Conservation (phyloP, 2,329 filamentous ascomycete genomes). For the Penicillium palitans region DNA sequence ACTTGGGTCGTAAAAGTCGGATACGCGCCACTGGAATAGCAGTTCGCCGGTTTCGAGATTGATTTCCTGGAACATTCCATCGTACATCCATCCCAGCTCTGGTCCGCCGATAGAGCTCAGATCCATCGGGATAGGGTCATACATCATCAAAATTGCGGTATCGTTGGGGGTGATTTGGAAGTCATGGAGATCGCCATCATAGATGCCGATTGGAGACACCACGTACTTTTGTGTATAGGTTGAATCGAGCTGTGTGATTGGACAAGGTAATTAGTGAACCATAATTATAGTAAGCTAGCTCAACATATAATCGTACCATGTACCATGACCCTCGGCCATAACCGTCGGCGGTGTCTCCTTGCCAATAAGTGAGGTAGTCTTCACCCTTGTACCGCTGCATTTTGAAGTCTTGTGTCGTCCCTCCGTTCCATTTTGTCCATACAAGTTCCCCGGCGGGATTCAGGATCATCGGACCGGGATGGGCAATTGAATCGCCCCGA, state of each 20-base stretch:
- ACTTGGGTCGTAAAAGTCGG: conserved; percentile 39
- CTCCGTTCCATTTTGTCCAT: conserved; percentile 35
- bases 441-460: conserved; percentile 31
- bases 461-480: conserved; percentile 46
- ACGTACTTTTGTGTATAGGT: conserved; percentile 33
- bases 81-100: conserved; percentile 43
- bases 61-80: conserved; percentile 49
- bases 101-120: conserved; percentile 43
- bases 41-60: conserved; percentile 45
- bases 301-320: conserved; percentile 34
- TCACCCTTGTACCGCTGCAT: conserved; percentile 48
- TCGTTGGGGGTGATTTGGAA: conserved; percentile 44
- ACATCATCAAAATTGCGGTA: conserved; percentile 46
- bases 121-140: conserved; percentile 43
- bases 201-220: conserved; percentile 22
- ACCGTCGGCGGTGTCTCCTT: conserved; percentile 49
- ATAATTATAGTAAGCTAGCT: conserved; percentile 3
- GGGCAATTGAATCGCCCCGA: conserved; percentile 32
- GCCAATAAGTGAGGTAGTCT: conserved; percentile 51
- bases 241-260: conserved; percentile 27
- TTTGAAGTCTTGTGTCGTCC: conserved; percentile 49
- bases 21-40: conserved; percentile 49
- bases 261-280: conserved; percentile 3
- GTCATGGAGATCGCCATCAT: conserved; percentile 45
- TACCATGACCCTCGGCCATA: conserved; percentile 41